These are phyloP conservation scores for Infundibulicybe gibba DNA, from an alignment of 768 basidiomycete species.

Conservation along the genomic window DNA sequence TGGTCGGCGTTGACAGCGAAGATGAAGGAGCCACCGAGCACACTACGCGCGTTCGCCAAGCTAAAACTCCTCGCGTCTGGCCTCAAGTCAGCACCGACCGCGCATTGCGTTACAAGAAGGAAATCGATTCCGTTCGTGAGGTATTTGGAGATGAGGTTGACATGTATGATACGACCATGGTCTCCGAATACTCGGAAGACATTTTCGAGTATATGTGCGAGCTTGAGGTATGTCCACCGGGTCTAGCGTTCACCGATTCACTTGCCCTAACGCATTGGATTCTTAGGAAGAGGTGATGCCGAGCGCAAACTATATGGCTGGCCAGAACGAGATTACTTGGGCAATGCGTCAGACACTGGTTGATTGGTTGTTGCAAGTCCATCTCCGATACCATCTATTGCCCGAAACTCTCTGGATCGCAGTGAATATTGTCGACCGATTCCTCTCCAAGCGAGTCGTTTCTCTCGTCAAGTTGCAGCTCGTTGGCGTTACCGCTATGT, in stretches of 20 bases:
- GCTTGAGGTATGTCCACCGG: slow-evolving; percentile 68
- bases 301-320: slow-evolving; percentile 88
- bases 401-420: slow-evolving; percentile 99
- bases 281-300: slow-evolving; percentile 84
- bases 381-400: slow-evolving; percentile 97
- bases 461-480: slow-evolving; percentile 90
- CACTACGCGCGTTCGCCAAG: slow-evolving; percentile 18
- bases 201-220: slow-evolving; percentile 96
- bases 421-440: slow-evolving; percentile 93
- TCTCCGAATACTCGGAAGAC: slow-evolving; percentile 97
- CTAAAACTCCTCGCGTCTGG: slow-evolving; percentile 57
- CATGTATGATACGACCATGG: slow-evolving; percentile 88
- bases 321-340: slow-evolving; percentile 92
- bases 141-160: slow-evolving; percentile 69
- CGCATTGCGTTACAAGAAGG: slow-evolving; percentile 50
- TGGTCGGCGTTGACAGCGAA: slow-evolving; percentile 53
- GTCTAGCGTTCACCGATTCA: not conserved
- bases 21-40: slow-evolving; percentile 28
- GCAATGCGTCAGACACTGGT: slow-evolving; percentile 93
- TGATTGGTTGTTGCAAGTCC: slow-evolving; percentile 98
- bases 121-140: slow-evolving; percentile 68
- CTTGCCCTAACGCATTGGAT: not conserved
- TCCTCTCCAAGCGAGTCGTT: slow-evolving; percentile 85
- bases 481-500: slow-evolving; percentile 98
- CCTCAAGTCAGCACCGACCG: slow-evolving; percentile 69